Evolutionary conservation across 495 filamentous ascomycete genomes (phyloP), one percentile per base, ranked within the genome.

Genomic region (Neurospora sp.): DNA sequence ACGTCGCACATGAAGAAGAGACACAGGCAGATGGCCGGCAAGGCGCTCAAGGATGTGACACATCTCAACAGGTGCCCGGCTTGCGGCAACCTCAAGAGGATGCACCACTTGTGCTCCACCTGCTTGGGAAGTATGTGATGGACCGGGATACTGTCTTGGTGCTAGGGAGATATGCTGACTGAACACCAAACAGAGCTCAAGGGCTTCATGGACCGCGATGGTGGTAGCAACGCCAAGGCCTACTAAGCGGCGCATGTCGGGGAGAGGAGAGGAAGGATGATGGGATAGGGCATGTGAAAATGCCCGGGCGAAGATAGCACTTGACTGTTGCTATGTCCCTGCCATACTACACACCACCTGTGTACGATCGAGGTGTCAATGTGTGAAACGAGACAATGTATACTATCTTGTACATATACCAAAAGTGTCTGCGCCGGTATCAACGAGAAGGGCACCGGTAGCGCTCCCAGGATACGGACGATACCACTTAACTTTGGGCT

Each of bases 1-100:
- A 97, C 94, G 11, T 97, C 95, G 35, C 92, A 99, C 82, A 93
- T 92, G 87, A 98, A 97, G 87, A 97, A 92, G 85, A 91, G 96
- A 75, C 90, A 93, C 77, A 88, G 96, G 77, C 93, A 95, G 76
- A 90, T 98, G 89, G 95, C 93, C 20, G 95, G 95, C 77, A 98
- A 98, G 82, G 94, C 89, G 46, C 84, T 98, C 78, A 92, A 95
- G 85, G 96, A 98, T 79, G 89, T 97, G 27, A 95, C 90, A 70
- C 86, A 87, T 44, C 84, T 99, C 76, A 94, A 92, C 81, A 92
- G 89, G 78, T 99, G 96, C 78, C 90, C 95, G 2, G 92, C 89
- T 16, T 99, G 96, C 79, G 96, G 95, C 16, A 86, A 90, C 77
- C 80, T 91, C 46, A 99, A 99, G 84, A 90, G 92, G 79, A 89